Percentiles rank a stretch among this genome's conserved stretches.
Conservation (phyloP, 768 basidiomycete genomes). For the Podaxis pistillaris region DNA sequence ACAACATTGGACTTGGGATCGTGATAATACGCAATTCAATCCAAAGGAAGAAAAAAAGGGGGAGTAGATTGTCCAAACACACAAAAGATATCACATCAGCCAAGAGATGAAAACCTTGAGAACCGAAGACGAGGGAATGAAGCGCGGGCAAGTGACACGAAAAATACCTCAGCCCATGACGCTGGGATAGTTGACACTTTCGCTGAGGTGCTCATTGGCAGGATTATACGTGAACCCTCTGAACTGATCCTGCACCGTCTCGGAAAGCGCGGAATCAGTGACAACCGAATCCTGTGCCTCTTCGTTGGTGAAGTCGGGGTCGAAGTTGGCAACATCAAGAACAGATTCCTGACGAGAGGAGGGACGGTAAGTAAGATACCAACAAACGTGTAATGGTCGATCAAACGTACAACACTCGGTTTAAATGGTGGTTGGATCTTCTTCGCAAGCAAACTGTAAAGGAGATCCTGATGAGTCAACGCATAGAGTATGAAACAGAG, state of each 20-base stretch:
- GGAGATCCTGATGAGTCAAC: background rate
- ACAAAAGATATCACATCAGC: background rate
- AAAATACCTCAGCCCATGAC: conserved; percentile 26
- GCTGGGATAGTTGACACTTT: conserved; percentile 70
- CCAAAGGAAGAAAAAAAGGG: background rate
- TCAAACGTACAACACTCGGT: conserved; percentile 79
- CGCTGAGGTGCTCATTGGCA: conserved; percentile 79
- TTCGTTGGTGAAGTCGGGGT: conserved; percentile 96
- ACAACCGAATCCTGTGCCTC: conserved; percentile 95
- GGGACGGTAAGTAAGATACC: background rate
- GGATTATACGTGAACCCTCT: conserved; percentile 88
- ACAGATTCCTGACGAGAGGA: conserved; percentile 67
- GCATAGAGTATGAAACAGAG: background rate
- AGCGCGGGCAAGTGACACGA: background rate
- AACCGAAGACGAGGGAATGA: background rate
- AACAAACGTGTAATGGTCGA: background rate
- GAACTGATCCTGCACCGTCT: conserved; percentile 98
- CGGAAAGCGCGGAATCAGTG: conserved; percentile 85
- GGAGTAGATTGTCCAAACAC: background rate
- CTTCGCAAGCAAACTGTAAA: conserved; percentile 71
- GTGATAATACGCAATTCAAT: background rate
- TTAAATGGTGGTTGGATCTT: conserved; percentile 98
- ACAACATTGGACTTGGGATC: conserved; percentile 1
- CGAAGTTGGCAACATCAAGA: conserved; percentile 95
- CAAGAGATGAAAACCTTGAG: background rate